Evolutionary conservation across 441 rosid genomes (phyloP).

Genomic region (Croton setiger): DNA sequence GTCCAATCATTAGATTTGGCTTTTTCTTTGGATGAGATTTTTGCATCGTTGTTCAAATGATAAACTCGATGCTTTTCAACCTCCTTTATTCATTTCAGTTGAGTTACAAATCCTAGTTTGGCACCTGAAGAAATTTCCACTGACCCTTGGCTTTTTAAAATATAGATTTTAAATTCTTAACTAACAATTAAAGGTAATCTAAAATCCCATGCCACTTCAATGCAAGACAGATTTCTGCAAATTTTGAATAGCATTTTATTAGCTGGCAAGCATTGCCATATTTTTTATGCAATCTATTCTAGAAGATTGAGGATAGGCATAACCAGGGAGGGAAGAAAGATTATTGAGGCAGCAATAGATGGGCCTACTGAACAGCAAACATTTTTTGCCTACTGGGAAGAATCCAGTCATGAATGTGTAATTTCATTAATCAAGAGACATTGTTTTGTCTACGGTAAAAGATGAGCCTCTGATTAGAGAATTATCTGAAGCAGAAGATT

Average conservation of each 20-base stretch:
- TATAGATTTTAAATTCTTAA: neutral
- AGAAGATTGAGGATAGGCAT: neutral
- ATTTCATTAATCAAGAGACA: too few relatives aligned
- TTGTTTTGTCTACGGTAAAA: too few relatives aligned
- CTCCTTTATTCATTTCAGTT: neutral
- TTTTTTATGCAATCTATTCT: neutral
- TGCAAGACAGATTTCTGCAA: neutral
- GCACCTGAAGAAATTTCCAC: neutral
- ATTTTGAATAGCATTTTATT: neutral
- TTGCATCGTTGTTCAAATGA: neutral
- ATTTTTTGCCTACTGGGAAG: too few relatives aligned
- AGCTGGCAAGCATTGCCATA: neutral
- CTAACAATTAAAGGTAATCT: neutral
- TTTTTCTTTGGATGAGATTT: neutral
- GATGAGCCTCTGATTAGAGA: too few relatives aligned
- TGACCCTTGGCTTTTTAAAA: neutral
- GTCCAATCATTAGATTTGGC: neutral
- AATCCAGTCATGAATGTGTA: too few relatives aligned
- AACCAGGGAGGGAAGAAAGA: neutral
- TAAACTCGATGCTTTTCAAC: neutral
- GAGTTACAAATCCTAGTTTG: neutral
- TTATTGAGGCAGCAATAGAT: neutral
- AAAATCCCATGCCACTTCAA: neutral
- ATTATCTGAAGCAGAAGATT: too few relatives aligned
- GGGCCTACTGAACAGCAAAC: too few relatives aligned